Conservation (phyloP, 495 filamentous ascomycete genomes). For the Neurospora hispaniola region DNA sequence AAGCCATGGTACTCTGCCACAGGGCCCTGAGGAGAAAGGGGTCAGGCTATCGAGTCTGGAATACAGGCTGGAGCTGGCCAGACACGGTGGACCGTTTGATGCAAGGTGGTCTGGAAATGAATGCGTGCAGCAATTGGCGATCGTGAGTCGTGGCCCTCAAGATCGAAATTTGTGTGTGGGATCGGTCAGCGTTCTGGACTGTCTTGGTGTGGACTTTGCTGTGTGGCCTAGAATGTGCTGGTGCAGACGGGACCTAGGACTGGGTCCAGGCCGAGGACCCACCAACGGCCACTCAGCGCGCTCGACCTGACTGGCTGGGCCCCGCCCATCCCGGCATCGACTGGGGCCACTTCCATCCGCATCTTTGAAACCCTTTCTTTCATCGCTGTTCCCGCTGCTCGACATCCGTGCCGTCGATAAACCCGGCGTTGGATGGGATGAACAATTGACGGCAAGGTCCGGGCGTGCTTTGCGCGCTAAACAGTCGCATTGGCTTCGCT, state of each 20-base stretch:
- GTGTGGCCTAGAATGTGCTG: not conserved
- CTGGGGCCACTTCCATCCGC: not conserved
- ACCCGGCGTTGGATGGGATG: not conserved
- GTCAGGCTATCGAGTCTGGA: not conserved
- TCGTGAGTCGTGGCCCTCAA: not conserved
- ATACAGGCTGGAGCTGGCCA: not conserved
- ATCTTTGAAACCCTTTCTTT: not conserved
- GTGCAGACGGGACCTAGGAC: not conserved
- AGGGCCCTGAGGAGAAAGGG: not conserved
- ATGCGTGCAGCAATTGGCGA: not conserved
- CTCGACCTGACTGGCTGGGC: not conserved
- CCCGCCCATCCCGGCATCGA: not conserved
- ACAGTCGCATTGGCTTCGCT: not conserved
- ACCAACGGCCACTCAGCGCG: not conserved
- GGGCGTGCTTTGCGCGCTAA: not conserved
- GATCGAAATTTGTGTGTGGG: not conserved
- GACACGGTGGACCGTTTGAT: not conserved
- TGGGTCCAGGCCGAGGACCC: not conserved
- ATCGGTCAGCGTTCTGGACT: not conserved
- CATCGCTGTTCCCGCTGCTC: not conserved
- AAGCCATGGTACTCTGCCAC: not conserved
- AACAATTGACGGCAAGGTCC: not conserved
- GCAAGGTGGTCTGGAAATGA: not conserved
- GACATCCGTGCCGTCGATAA: not conserved
- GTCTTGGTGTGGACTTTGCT: not conserved